A percentile compares a stretch with the other conserved stretches of the same genome.
These are phyloP conservation scores for Mycotypha africana DNA, from an alignment of 371 early-diverging fungal genomes.

Conservation along the genomic window DNA sequence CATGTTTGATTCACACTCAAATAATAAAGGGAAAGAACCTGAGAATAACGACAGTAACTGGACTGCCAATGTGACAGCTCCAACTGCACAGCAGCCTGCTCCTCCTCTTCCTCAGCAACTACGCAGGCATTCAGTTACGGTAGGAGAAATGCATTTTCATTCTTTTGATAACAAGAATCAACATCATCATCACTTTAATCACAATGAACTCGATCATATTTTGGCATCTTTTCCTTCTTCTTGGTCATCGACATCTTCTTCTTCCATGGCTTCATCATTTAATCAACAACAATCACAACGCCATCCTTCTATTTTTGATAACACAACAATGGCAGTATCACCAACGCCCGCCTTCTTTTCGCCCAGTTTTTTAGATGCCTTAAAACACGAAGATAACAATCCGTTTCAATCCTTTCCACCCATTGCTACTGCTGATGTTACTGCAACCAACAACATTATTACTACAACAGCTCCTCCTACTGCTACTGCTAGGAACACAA, in stretches of 20 bases:
- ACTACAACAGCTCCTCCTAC: conserved; percentile 4
- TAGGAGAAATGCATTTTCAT: conserved; percentile 18
- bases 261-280: conserved; percentile 25
- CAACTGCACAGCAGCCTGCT: too few relatives aligned
- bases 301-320: conserved; percentile 7
- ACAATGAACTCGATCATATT: conserved; percentile 14
- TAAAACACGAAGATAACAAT: conserved; percentile 44
- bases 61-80: too few relatives aligned
- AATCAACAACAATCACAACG: conserved; percentile 13
- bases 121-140: conserved; percentile 21
- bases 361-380: conserved; percentile 55
- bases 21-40: too few relatives aligned
- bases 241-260: not conserved
- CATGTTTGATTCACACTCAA: too few relatives aligned
- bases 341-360: conserved; percentile 62
- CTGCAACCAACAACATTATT: conserved; percentile 3
- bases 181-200: too few relatives aligned
- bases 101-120: too few relatives aligned
- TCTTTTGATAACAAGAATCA: conserved; percentile 4
- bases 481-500: conserved; percentile 12
- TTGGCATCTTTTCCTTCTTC: conserved; percentile 24
- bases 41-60: too few relatives aligned
- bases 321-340: conserved; percentile 27
- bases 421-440: not conserved
- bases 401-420: conserved; percentile 9